Base-by-base conservation (phyloP, 495 filamentous ascomycete genomes). In the Trypethelium eluteriae region DNA sequence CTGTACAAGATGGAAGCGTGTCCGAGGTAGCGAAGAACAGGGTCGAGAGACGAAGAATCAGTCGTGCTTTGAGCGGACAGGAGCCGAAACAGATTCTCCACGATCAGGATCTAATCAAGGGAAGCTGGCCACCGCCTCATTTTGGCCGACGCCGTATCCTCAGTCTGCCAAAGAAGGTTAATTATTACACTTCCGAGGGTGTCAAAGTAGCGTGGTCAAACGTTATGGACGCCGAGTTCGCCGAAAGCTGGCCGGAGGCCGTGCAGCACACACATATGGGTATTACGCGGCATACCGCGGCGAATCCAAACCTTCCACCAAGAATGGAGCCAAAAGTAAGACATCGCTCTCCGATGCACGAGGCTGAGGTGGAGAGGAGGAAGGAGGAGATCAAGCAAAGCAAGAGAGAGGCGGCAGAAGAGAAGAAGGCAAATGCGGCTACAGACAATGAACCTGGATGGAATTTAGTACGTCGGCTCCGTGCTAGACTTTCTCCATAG, bases 151-250 rank as follows among this genome's bases (percentile, higher is more conserved):
- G 53, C 5, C 53, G 53, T 10, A 4, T 59, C 3, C 53, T 59
- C 32, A 59, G 53, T 32, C 3, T 36, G 32, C 53, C 53, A 3
- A 59, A 59, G 53, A 11, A 34, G 7, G 53, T 59, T 6, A 7
- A 11, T 18, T 59, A 66, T 39, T 70, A 66, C 63, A 62, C 34
- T 38, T 63, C 49, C 2, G 65, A 68, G 1, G 70, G 70, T 50
- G 68, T 71, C 3, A 67, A 35, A 16, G 62, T 73, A 16, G 25
- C 68, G 32, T 74, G 72, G 72, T 18, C 62, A 3, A 63, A 74
- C 66, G 38, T 69, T 5, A 62, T 70, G 44, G 72, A 74, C 67
- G 66, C 70, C 16, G 70, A 72, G 39, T 70, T 56, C 61, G 72
- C 72, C 7, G 50, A 50, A 14, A 46, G 34, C 2, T 74, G 72